phyloP scores from a whole-genome alignment of 768 basidiomycete species.

The Leccinum broughii region DNA sequence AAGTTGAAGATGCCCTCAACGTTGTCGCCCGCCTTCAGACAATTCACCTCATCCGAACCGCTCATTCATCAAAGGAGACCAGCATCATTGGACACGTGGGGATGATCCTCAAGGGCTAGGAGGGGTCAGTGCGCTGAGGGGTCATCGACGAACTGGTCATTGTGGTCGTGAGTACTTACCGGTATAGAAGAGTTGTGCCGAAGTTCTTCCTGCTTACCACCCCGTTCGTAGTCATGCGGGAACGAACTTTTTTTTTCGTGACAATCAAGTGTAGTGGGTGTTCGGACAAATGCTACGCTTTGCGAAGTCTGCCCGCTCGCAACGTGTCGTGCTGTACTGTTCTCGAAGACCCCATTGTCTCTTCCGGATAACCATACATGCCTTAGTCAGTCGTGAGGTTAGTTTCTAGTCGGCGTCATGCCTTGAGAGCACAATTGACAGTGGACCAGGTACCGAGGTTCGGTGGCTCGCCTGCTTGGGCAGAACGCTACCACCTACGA shows the following conservation, averaged over 20 bases:
- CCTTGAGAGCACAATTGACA: neutral
- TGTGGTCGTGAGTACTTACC: neutral
- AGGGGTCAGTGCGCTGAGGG: neutral
- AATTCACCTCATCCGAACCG: neutral
- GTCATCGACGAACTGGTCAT: neutral
- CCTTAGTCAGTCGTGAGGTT: neutral
- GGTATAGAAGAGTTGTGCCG: neutral
- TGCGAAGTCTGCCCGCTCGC: constrained; percentile 2
- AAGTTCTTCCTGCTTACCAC: neutral
- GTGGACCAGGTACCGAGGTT: neutral
- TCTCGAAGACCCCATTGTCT: neutral
- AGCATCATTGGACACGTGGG: neutral
- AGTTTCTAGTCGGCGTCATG: neutral
- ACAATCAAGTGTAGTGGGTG: neutral
- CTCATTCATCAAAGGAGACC: neutral
- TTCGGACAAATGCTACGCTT: neutral
- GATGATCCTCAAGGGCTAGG: neutral
- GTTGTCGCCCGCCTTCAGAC: neutral
- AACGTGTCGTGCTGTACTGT: neutral
- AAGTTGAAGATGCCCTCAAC: neutral
- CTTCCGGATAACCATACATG: neutral
- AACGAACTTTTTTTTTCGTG: neutral
- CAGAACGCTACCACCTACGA: neutral
- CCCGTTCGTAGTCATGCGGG: neutral
- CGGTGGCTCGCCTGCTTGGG: neutral